Evolutionary conservation across 1,284 basidiomycete genomes (phyloP).

Genomic region (Schizophyllum amplum): DNA sequence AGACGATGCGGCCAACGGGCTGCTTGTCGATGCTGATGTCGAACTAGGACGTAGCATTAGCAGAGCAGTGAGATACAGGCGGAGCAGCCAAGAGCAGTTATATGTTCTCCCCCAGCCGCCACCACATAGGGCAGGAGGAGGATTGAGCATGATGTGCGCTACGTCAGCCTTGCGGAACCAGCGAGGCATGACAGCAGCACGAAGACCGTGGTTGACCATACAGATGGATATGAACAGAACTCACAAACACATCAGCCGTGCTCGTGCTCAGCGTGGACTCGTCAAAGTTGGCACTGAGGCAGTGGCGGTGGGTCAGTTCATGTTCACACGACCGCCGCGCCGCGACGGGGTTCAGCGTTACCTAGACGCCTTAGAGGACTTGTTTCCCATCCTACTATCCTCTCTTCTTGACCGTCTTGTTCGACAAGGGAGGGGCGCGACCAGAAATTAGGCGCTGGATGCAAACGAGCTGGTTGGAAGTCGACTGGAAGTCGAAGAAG

Average conservation of each 20-base stretch:
- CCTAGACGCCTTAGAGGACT: background rate
- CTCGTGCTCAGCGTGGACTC: background rate
- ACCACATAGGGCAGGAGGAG: too few species aligned
- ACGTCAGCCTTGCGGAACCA: too few species aligned
- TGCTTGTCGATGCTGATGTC: conserved; percentile 62
- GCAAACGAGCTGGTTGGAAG: too few species aligned
- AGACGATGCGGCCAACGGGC: conserved; percentile 65
- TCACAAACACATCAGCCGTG: background rate
- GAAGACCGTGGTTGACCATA: too few species aligned
- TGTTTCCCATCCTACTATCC: background rate
- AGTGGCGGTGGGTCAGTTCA: background rate
- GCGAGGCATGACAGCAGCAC: too few species aligned
- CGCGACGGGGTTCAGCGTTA: background rate
- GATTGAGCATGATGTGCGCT: too few species aligned
- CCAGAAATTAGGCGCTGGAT: too few species aligned
- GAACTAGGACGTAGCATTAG: conserved; percentile 48
- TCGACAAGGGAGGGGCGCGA: too few species aligned
- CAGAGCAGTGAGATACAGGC: background rate
- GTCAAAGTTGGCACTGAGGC: background rate
- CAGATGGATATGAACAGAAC: background rate
- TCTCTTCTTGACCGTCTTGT: too few species aligned
- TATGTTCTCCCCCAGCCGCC: too few species aligned
- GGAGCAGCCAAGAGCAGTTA: too few species aligned
- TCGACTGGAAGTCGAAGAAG: too few species aligned
- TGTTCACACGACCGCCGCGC: background rate